phyloP scores from a whole-genome alignment of 768 basidiomycete genomes.

The Auriscalpium vulgare region DNA sequence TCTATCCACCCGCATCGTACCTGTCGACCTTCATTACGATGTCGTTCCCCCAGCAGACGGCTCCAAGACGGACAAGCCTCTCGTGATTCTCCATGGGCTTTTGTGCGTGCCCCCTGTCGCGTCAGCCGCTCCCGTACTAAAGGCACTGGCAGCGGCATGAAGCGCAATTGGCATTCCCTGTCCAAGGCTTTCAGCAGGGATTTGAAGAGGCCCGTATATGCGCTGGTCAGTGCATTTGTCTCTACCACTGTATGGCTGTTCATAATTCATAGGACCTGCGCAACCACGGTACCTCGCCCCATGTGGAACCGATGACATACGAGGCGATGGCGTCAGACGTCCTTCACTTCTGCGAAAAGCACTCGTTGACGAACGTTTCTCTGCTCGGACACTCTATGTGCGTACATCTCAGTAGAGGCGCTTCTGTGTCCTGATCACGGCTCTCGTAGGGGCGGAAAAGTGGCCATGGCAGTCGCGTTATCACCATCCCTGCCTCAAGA shows the following conservation, averaged over 20 bases:
- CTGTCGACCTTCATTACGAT: slow-evolving; percentile 27
- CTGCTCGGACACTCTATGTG: slow-evolving; percentile 90
- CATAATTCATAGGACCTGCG: slow-evolving; percentile 58
- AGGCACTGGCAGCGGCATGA: slow-evolving; percentile 54
- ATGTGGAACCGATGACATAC: slow-evolving; percentile 67
- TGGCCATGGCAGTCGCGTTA: slow-evolving; percentile 64
- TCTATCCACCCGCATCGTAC: slow-evolving; percentile 5
- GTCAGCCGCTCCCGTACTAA: neutral
- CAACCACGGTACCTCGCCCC: slow-evolving; percentile 85
- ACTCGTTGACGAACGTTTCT: slow-evolving; percentile 51
- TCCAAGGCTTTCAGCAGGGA: slow-evolving; percentile 66
- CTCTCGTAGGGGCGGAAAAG: slow-evolving; percentile 73
- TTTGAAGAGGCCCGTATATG: slow-evolving; percentile 61
- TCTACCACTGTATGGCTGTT: neutral
- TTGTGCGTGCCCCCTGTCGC: slow-evolving; percentile 34
- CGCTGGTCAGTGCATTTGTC: slow-evolving; percentile 40
- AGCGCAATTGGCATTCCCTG: slow-evolving; percentile 83
- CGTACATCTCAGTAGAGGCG: slow-evolving; percentile 22
- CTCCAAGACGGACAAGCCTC: slow-evolving; percentile 29
- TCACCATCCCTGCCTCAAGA: slow-evolving; percentile 33
- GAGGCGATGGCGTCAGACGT: slow-evolving; percentile 75
- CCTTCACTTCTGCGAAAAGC: slow-evolving; percentile 50
- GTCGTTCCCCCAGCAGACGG: slow-evolving; percentile 12
- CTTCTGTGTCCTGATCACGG: too few species aligned
- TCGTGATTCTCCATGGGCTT: slow-evolving; percentile 57